A percentile compares a stretch with the other conserved stretches of the same genome.
Evolutionary conservation across 2,329 filamentous ascomycete species (phyloP).

Genomic region (Orbilia blumenaviensis): DNA sequence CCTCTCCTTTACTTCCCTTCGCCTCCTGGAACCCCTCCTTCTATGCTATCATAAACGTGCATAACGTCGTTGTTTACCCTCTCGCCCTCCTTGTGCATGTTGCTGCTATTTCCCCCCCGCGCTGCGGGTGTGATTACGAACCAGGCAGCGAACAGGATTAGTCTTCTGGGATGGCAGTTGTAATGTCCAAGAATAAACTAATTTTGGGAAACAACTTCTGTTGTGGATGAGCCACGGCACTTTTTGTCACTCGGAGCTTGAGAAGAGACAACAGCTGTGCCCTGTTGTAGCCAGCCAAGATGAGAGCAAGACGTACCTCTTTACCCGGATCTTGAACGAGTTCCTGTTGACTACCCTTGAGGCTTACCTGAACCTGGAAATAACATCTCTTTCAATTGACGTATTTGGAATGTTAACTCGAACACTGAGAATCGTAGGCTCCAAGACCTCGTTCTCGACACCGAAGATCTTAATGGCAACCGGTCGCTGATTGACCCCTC

Average conservation of each 20-base stretch:
- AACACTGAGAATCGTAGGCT: conserved; percentile 36
- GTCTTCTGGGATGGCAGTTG: conserved; percentile 35
- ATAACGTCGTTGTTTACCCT: conserved; percentile 4
- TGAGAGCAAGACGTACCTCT: neutral
- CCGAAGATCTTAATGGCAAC: conserved; percentile 68
- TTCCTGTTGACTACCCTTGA: conserved; percentile 16
- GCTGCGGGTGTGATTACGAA: conserved; percentile 46
- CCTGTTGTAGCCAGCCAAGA: conserved; percentile 31
- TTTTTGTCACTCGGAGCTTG: conserved; percentile 25
- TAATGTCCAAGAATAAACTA: conserved; percentile 46
- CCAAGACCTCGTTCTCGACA: conserved; percentile 52
- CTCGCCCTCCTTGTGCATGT: neutral
- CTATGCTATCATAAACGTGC: too few species aligned
- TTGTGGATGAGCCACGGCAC: conserved; percentile 9
- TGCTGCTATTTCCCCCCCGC: conserved; percentile 12
- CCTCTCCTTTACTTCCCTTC: conserved; percentile 5
- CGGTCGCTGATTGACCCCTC: conserved; percentile 81
- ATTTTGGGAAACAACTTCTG: conserved; percentile 16
- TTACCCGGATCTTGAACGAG: conserved; percentile 41
- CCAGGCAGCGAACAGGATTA: conserved; percentile 39
- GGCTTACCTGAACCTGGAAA: neutral
- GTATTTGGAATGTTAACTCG: conserved; percentile 51
- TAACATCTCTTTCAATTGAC: conserved; percentile 19
- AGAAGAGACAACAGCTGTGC: conserved; percentile 29
- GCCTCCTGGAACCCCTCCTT: neutral